phyloP scores from a whole-genome alignment of 1,139 yeast species.

The Petasospora fabianii region DNA sequence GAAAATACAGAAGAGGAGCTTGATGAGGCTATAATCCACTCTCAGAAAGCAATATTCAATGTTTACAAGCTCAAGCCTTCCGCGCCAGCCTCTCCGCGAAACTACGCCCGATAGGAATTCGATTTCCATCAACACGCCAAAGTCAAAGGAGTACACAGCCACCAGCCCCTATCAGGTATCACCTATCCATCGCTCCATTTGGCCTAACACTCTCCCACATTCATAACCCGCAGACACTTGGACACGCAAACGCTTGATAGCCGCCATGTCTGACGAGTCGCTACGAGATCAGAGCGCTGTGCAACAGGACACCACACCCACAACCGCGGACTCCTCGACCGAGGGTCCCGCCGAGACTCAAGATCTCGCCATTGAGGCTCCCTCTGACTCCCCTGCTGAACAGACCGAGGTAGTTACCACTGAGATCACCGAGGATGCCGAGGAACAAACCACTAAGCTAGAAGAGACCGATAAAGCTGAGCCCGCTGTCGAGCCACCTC shows the following conservation, averaged over 20 bases:
- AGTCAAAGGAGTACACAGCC: background rate
- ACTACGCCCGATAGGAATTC: too few relatives aligned
- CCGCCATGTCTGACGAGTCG: slow-evolving; percentile 12
- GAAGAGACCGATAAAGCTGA: slow-evolving; percentile 1
- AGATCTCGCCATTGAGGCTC: background rate
- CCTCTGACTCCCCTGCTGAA: background rate
- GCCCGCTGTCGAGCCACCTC: too few relatives aligned
- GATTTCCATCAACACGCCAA: background rate
- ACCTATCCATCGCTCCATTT: background rate
- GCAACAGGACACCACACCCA: slow-evolving; percentile 12
- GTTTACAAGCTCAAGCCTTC: too few relatives aligned
- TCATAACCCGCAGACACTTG: slow-evolving; percentile 1
- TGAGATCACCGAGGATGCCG: slow-evolving; percentile 6
- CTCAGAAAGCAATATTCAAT: too few relatives aligned
- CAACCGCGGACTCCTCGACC: slow-evolving; percentile 7
- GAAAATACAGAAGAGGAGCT: too few relatives aligned
- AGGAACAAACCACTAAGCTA: too few relatives aligned
- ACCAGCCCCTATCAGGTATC: too few relatives aligned
- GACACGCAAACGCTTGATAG: too few relatives aligned
- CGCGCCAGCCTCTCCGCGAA: too few relatives aligned
- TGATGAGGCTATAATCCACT: too few relatives aligned
- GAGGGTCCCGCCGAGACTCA: background rate
- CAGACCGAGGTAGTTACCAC: background rate
- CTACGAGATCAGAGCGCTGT: slow-evolving; percentile 10
- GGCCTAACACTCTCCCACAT: background rate